Conservation (phyloP, 139 green algal genomes). For the Coelastrella sp. region DNA sequence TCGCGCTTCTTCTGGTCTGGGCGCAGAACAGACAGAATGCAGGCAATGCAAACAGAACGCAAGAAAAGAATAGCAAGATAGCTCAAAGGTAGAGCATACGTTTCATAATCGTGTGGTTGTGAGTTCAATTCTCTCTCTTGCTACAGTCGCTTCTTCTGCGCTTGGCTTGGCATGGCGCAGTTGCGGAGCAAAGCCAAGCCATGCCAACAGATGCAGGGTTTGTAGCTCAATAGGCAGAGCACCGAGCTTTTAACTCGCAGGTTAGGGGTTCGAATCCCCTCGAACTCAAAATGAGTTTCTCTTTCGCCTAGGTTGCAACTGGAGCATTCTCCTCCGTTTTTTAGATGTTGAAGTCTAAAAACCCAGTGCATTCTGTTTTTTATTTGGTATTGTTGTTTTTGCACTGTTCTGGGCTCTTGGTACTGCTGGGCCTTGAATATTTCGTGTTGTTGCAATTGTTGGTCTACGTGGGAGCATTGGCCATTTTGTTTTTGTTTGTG, state of each 20-base stretch:
- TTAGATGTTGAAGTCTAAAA: constrained; percentile 52
- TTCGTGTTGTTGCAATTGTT: constrained; percentile 63
- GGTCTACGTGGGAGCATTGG: constrained; percentile 82
- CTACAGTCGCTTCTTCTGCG: neutral
- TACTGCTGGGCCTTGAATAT: constrained; percentile 50
- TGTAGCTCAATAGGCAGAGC: constrained; percentile 25
- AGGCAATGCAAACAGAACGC: neutral
- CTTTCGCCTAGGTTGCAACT: constrained; percentile 25
- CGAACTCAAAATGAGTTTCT: constrained; percentile 27
- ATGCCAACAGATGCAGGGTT: neutral
- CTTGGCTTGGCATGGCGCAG: no score
- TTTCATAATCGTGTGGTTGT: constrained; percentile 38
- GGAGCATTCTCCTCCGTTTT: constrained; percentile 17
- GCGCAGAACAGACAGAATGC: no score
- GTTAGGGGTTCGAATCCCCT: constrained; percentile 24
- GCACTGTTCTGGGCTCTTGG: constrained; percentile 51
- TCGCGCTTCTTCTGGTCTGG: no score
- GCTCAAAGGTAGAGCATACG: constrained; percentile 37
- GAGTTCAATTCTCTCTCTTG: constrained; percentile 37
- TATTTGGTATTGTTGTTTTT: constrained; percentile 55
- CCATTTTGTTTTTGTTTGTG: constrained; percentile 83
- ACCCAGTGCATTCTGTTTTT: constrained; percentile 49
- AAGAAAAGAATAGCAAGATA: constrained; percentile 13
- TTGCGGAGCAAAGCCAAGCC: no score
- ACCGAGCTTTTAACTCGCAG: constrained; percentile 30